These are phyloP conservation scores for Lentinula aciculospora DNA, from an alignment of 768 basidiomycete species.

Conservation along the genomic window DNA sequence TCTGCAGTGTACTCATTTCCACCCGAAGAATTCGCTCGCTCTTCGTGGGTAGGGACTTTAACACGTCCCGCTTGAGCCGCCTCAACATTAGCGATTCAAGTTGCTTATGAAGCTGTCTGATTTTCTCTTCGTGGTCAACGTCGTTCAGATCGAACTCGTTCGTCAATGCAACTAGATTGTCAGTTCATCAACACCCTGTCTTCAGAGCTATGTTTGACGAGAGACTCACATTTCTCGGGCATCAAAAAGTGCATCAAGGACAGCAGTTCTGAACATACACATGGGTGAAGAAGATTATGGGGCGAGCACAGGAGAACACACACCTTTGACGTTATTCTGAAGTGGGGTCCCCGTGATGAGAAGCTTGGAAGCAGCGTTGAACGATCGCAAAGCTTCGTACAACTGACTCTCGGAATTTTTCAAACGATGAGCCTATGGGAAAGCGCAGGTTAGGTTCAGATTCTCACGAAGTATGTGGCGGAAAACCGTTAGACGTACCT, in stretches of 20 bases:
- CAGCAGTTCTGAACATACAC: slow-evolving; percentile 61
- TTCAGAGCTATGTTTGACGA: background rate
- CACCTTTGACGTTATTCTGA: slow-evolving; percentile 98
- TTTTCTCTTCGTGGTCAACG: slow-evolving; percentile 88
- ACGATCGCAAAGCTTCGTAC: slow-evolving; percentile 89
- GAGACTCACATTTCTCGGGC: slow-evolving; percentile 86
- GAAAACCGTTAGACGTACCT: slow-evolving; percentile 43
- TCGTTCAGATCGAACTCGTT: slow-evolving; percentile 96
- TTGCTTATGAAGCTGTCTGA: slow-evolving; percentile 92
- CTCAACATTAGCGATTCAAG: slow-evolving; percentile 92
- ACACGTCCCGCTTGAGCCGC: slow-evolving; percentile 91
- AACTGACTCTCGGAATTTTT: slow-evolving; percentile 98
- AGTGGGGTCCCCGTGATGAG: slow-evolving; percentile 98
- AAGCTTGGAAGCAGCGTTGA: slow-evolving; percentile 86
- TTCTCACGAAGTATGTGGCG: background rate
- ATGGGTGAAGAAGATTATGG: slow-evolving; percentile 10
- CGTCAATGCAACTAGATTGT: slow-evolving; percentile 71
- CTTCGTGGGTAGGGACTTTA: slow-evolving; percentile 95
- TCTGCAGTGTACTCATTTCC: slow-evolving; percentile 95
- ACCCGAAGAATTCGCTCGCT: slow-evolving; percentile 96
- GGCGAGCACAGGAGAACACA: slow-evolving; percentile 12
- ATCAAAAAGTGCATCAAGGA: slow-evolving; percentile 99
- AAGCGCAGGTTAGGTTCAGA: background rate
- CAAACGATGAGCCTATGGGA: slow-evolving; percentile 82
- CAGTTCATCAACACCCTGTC: background rate